phyloP scores from a whole-genome alignment of 306 rosid species.

The Trifolium fragiferum region DNA sequence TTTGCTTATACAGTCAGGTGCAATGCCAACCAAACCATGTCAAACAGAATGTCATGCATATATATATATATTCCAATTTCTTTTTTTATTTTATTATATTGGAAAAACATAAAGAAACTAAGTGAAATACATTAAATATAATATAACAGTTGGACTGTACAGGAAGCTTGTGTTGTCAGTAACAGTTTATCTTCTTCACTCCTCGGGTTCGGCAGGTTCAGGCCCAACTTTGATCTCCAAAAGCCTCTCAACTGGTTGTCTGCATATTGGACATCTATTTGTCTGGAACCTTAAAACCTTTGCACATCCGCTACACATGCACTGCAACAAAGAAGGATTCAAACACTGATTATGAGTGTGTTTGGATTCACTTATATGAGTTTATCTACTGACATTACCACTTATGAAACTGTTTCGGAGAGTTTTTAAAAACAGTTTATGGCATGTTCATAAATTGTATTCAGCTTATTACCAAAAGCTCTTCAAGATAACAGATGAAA shows the following conservation, averaged over 20 bases:
- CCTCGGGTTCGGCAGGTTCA: constrained; percentile 54
- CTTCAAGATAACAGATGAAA: not conserved
- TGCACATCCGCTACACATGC: constrained; percentile 95
- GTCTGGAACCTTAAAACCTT: constrained; percentile 91
- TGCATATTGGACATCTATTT: constrained; percentile 91
- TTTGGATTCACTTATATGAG: not conserved
- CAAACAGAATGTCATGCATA: constrained; percentile 39
- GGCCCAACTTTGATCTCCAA: constrained; percentile 84
- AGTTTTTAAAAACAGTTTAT: not conserved
- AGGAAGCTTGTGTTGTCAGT: constrained; percentile 37
- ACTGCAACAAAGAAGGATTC: constrained; percentile 57
- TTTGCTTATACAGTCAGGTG: constrained; percentile 43
- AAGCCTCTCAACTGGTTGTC: constrained; percentile 97
- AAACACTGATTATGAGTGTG: not conserved
- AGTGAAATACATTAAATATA: constrained; percentile 33
- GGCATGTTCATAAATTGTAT: not conserved
- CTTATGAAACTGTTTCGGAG: not conserved
- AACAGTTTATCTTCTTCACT: constrained; percentile 46
- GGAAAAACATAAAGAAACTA: constrained; percentile 40
- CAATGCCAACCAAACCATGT: constrained; percentile 52
- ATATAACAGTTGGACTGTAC: constrained; percentile 54
- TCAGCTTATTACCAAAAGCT: not conserved
- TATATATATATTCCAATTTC: constrained; percentile 27
- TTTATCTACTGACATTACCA: not conserved
- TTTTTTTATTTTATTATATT: constrained; percentile 44